Evolutionary conservation across 2,329 filamentous ascomycete species (phyloP).

Genomic region (Talaromyces marneffei): DNA sequence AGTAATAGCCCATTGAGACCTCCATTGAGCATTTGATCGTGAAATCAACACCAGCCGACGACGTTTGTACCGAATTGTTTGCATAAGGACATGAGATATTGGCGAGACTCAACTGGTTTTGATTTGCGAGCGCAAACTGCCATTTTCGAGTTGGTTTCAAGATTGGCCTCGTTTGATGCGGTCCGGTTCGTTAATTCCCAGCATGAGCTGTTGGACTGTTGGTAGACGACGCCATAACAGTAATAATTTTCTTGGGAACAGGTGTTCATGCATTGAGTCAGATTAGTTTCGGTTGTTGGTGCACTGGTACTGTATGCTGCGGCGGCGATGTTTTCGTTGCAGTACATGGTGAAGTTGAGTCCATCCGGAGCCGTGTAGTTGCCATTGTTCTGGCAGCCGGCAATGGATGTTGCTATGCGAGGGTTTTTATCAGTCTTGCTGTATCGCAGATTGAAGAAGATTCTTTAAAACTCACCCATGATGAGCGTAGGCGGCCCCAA

Average conservation of each 20-base stretch:
- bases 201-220: conserved; percentile 11
- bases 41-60: conserved; percentile 5
- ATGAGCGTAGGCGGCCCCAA: not conserved
- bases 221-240: conserved; percentile 9
- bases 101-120: not conserved
- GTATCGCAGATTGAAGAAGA: not conserved
- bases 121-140: not conserved
- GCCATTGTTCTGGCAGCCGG: conserved; percentile 3
- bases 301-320: not conserved
- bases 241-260: not conserved
- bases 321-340: conserved; percentile 6
- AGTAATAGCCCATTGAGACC: not conserved
- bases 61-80: not conserved
- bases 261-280: not conserved
- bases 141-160: not conserved
- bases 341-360: conserved; percentile 11
- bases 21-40: conserved; percentile 2
- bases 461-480: not conserved
- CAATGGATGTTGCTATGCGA: not conserved
- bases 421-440: not conserved
- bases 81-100: conserved; percentile 9
- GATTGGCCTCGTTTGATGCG: not conserved
- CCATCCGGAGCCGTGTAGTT: conserved; percentile 10
- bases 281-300: conserved; percentile 5
- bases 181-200: conserved; percentile 6